A percentile compares a stretch with the other conserved stretches of the same genome.
phyloP scores from a whole-genome alignment of 192 early-diverging fungal species.

The Kappamyces sp. region DNA sequence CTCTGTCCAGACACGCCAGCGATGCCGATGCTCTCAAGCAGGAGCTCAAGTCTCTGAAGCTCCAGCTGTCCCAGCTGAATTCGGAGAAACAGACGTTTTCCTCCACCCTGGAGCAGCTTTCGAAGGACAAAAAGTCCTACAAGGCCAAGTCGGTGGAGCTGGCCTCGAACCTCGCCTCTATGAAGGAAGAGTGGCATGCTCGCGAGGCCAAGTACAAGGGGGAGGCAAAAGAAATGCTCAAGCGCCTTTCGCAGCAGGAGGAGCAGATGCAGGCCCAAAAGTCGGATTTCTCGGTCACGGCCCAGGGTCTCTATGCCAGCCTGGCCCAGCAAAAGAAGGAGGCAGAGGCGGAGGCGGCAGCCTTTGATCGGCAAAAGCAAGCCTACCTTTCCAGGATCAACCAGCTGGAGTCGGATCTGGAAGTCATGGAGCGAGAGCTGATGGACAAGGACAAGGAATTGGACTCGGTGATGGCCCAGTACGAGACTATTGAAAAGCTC shows the following conservation, averaged over 20 bases:
- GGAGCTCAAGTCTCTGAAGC: neutral
- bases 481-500: slow-evolving; percentile 2
- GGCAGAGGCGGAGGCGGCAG: neutral
- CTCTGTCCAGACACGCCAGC: neutral
- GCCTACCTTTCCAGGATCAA: slow-evolving; percentile 13
- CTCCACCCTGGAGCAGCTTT: neutral
- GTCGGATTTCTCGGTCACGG: neutral
- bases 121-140: neutral
- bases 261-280: neutral
- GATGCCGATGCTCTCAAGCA: slow-evolving; percentile 7
- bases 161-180: neutral
- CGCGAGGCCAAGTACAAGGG: slow-evolving; percentile 10
- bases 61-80: neutral
- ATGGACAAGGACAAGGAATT: neutral
- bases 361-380: slow-evolving; percentile 11
- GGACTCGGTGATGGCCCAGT: neutral
- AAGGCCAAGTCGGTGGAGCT: neutral
- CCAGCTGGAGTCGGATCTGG: slow-evolving; percentile 10
- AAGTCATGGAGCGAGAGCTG: slow-evolving; percentile 5
- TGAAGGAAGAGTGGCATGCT: neutral
- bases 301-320: neutral
- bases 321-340: neutral
- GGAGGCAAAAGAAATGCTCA: slow-evolving; percentile 1
- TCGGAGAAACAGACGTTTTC: slow-evolving; percentile 3
- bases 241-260: neutral